These are phyloP conservation scores for Mycena metata DNA, from an alignment of 768 basidiomycete species.

Conservation along the genomic window DNA sequence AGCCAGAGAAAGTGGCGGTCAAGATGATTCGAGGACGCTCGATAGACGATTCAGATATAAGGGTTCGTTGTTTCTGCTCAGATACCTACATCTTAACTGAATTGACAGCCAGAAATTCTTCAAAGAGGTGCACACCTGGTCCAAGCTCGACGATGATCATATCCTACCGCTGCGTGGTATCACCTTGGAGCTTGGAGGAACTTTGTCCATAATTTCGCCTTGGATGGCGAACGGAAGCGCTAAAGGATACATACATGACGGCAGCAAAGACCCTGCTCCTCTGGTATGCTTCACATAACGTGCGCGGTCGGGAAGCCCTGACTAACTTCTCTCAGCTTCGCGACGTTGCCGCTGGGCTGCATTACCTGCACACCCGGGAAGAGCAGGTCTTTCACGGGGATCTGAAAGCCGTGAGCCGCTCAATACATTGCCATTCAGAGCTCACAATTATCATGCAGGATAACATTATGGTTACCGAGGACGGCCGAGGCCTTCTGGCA, in stretches of 20 bases:
- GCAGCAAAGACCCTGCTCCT: neutral
- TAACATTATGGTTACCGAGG: conserved; percentile 11
- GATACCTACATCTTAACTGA: conserved; percentile 7
- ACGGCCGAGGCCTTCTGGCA: conserved; percentile 3
- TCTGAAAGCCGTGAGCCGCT: conserved; percentile 12
- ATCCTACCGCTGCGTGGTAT: conserved; percentile 12
- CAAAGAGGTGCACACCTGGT: conserved; percentile 15
- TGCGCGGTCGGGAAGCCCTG: neutral
- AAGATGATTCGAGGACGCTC: conserved; percentile 18
- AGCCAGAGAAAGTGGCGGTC: neutral
- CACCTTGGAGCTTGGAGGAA: conserved; percentile 3
- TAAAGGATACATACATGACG: neutral
- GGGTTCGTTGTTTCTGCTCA: conserved; percentile 6
- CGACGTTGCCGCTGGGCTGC: conserved; percentile 3
- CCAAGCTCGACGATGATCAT: conserved; percentile 8
- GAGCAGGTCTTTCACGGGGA: conserved; percentile 4
- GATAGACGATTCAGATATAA: conserved; percentile 6
- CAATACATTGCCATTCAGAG: neutral
- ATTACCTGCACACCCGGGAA: conserved; percentile 3
- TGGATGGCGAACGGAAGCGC: conserved; percentile 16
- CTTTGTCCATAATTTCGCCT: conserved; percentile 11
- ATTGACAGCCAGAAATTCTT: conserved; percentile 10
- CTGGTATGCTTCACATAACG: conserved; percentile 6
- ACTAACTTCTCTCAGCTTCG: neutral
- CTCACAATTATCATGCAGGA: conserved; percentile 1